Conservation (phyloP, 345 rosid species). For the Mallotus nudiflorus region DNA sequence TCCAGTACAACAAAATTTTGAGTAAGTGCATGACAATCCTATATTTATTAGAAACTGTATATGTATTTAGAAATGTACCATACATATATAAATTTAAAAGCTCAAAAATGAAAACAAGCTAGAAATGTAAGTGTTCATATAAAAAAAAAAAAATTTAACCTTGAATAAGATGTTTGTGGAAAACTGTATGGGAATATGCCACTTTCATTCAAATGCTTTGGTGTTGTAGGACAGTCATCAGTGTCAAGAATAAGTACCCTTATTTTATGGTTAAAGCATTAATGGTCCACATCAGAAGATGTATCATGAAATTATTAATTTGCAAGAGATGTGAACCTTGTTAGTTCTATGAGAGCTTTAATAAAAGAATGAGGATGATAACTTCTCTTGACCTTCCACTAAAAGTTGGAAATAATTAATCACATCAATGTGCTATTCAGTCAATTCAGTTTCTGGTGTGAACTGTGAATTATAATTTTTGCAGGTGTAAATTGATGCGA, state of each 20-base stretch:
- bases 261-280: not conserved
- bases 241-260: not conserved
- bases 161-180: too few relatives aligned
- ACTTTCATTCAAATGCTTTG: too few relatives aligned
- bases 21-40: too few relatives aligned
- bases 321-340: not conserved
- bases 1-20: too few relatives aligned
- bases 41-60: too few relatives aligned
- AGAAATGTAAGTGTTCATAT: too few relatives aligned
- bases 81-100: too few relatives aligned
- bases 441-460: constrained; percentile 29
- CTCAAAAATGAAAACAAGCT: too few relatives aligned
- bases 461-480: constrained; percentile 13
- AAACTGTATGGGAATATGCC: too few relatives aligned
- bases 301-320: not conserved
- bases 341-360: not conserved
- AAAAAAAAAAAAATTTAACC: too few relatives aligned
- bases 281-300: constrained; percentile 1
- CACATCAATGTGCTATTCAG: constrained; percentile 12
- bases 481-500: constrained; percentile 23
- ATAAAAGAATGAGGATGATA: constrained; percentile 4
- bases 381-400: constrained; percentile 16
- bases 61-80: too few relatives aligned
- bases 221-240: not conserved
- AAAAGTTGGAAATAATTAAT: not conserved